A percentile compares a stretch with the other conserved stretches of the same genome.
phyloP scores from a whole-genome alignment of 768 basidiomycete genomes.

The Leccinum boreale region DNA sequence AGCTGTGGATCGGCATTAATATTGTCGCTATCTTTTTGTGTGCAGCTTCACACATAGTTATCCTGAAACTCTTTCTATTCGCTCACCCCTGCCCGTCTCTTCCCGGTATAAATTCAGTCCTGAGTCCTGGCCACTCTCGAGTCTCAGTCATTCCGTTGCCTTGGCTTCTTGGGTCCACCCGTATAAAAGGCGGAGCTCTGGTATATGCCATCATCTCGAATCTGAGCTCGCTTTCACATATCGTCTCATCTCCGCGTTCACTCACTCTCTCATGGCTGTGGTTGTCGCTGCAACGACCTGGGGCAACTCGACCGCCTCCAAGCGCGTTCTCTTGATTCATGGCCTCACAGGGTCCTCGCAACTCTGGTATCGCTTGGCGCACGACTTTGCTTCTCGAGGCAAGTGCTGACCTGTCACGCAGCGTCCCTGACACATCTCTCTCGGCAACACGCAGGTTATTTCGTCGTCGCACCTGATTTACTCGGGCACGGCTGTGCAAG shows the following conservation, averaged over 20 bases:
- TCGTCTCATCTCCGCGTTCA: not conserved
- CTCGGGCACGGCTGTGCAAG: constrained; percentile 20
- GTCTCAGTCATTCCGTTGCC: not conserved
- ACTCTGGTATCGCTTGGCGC: constrained; percentile 14
- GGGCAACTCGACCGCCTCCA: constrained; percentile 20
- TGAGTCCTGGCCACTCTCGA: not conserved
- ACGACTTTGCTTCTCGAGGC: constrained; percentile 17
- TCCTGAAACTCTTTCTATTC: not conserved
- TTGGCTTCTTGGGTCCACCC: not conserved
- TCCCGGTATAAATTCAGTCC: not conserved
- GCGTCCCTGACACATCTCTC: not conserved
- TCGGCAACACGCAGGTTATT: constrained; percentile 14
- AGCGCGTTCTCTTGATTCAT: constrained; percentile 21
- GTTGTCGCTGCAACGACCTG: constrained; percentile 5
- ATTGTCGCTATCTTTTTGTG: not conserved
- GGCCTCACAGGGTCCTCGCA: constrained; percentile 15
- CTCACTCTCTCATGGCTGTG: not conserved
- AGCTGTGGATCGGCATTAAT: not conserved
- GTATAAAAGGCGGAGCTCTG: not conserved
- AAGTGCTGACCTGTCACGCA: not conserved
- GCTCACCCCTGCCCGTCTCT: not conserved
- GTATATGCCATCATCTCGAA: not conserved
- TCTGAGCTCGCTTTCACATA: not conserved
- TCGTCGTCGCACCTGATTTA: constrained; percentile 23
- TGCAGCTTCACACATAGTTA: not conserved